A percentile compares a stretch with the other conserved stretches of the same genome.
These are phyloP conservation scores for Tylopilus rubrobrunneus DNA, from an alignment of 768 basidiomycete species.

Conservation along the genomic window DNA sequence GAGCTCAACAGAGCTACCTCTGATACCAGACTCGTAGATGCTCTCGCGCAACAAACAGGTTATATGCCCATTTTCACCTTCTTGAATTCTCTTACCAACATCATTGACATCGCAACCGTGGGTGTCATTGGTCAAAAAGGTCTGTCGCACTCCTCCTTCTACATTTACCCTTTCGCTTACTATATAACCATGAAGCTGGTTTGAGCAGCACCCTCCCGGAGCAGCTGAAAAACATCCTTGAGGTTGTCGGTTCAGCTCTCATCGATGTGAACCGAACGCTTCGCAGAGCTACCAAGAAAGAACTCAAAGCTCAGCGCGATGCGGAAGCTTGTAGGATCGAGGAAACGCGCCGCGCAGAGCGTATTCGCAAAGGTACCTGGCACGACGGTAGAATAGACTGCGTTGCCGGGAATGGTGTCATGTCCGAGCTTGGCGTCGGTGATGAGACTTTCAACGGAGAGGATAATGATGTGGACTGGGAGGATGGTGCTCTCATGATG, in stretches of 20 bases:
- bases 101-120: slow-evolving; percentile 89
- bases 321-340: slow-evolving; percentile 36
- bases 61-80: slow-evolving; percentile 89
- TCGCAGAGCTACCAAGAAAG: slow-evolving; percentile 39
- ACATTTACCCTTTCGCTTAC: not conserved
- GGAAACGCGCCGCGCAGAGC: slow-evolving; percentile 37
- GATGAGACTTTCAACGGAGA: slow-evolving; percentile 53
- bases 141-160: slow-evolving; percentile 22
- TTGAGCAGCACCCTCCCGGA: slow-evolving; percentile 74
- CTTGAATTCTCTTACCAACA: slow-evolving; percentile 70
- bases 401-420: slow-evolving; percentile 81
- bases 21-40: slow-evolving; percentile 63
- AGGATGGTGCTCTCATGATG: slow-evolving; percentile 6
- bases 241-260: slow-evolving; percentile 71
- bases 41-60: slow-evolving; percentile 78
- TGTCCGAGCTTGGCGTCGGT: slow-evolving; percentile 82
- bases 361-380: slow-evolving; percentile 64
- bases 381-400: slow-evolving; percentile 87
- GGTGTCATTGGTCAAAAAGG: slow-evolving; percentile 97
- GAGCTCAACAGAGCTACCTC: slow-evolving; percentile 65
- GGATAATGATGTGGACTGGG: slow-evolving; percentile 25
- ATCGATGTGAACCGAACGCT: slow-evolving; percentile 56
- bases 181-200: slow-evolving; percentile 52
- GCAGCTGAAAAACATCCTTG: slow-evolving; percentile 81
- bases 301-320: slow-evolving; percentile 36